A percentile compares a stretch with the other conserved stretches of the same genome.
Evolutionary conservation across 2,329 filamentous ascomycete species (phyloP).

Genomic region (Neopestalotiopsis sp.): DNA sequence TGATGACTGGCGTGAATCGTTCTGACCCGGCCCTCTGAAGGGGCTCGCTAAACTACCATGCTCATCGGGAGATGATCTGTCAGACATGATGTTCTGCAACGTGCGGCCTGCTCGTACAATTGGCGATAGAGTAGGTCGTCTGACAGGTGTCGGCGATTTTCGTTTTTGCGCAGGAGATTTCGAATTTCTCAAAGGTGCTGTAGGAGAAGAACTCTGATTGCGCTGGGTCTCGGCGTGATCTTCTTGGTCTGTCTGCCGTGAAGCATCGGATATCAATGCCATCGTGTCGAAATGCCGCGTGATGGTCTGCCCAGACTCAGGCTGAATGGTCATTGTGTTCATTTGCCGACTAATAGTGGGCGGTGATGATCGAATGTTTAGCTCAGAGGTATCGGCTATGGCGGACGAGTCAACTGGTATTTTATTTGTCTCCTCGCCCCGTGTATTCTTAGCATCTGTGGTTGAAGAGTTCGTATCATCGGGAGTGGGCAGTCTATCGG

Average conservation of each 20-base stretch:
- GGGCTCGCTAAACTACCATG: slow-evolving; percentile 60
- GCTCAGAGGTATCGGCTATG: slow-evolving; percentile 23
- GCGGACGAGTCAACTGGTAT: slow-evolving; percentile 20
- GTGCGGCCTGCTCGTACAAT: slow-evolving; percentile 63
- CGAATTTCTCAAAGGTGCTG: neutral
- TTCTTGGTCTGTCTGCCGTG: slow-evolving; percentile 8
- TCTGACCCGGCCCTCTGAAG: slow-evolving; percentile 48
- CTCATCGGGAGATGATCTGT: slow-evolving; percentile 60
- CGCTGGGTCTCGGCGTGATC: slow-evolving; percentile 8
- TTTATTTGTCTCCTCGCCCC: slow-evolving; percentile 28
- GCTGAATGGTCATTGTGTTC: slow-evolving; percentile 20
- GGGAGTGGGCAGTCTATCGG: slow-evolving; percentile 56
- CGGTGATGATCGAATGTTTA: slow-evolving; percentile 41
- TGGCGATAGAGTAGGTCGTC: slow-evolving; percentile 53
- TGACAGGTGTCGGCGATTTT: neutral
- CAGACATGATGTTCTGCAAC: slow-evolving; percentile 62
- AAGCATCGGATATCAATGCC: slow-evolving; percentile 19
- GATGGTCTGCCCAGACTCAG: slow-evolving; percentile 9
- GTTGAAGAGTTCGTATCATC: slow-evolving; percentile 50
- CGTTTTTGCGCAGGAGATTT: slow-evolving; percentile 11
- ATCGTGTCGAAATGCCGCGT: neutral
- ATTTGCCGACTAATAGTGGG: slow-evolving; percentile 24
- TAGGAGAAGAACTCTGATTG: slow-evolving; percentile 12
- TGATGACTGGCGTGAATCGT: slow-evolving; percentile 28
- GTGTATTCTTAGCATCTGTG: slow-evolving; percentile 38